Evolutionary conservation across 805 yeast species (phyloP), one percentile per base, ranked within the genome.

Genomic region (Clavispora fructus): DNA sequence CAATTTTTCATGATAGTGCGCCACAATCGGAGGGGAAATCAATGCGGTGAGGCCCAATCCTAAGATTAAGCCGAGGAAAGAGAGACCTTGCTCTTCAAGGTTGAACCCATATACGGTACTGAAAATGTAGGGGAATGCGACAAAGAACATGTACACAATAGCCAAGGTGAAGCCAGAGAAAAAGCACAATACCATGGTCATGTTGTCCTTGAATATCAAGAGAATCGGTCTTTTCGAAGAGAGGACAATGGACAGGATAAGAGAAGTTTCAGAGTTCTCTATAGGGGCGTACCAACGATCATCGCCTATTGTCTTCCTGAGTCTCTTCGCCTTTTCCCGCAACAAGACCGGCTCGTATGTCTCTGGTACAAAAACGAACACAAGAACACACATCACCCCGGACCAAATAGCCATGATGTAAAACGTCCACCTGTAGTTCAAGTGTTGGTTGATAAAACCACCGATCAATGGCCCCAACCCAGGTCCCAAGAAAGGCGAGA

Each of bases 211-310:
- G 47, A 61, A 60, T n/a, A 63, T 45, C 16, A 63, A 50, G 10
- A 57, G 45, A 14, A 63, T 40, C 4, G 67, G 67, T 41, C 65
- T 42, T 45, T 51, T 48, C 6, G 59, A 56, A 1, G 64, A 58
- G 8, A 53, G 29, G 1, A 62, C 17, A 7, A 61, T 50, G 30
- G 59, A 53, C 19, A 53, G 47, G 42, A 46, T 49, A 16, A 62
- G 44, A 2, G 62, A 42, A 8, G 27, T 33, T 17, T 41, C 37
- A 9, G n/a, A 8, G 11, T 49, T 57, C 43, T 76, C 80, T 14
- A 69, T 44, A 0, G 77, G 74, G 6, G 79, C 78, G 49, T 62
- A 70, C 30, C 60, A 61, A 6, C 59, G 50, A 8, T 55, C 43
- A 50, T 73, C 69, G 1, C 71, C 74, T 6, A 77, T 71, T 19